Percentiles rank a stretch among this genome's conserved stretches.
phyloP scores from a whole-genome alignment of 75 land plant species.

The Cryptomeria japonica region DNA sequence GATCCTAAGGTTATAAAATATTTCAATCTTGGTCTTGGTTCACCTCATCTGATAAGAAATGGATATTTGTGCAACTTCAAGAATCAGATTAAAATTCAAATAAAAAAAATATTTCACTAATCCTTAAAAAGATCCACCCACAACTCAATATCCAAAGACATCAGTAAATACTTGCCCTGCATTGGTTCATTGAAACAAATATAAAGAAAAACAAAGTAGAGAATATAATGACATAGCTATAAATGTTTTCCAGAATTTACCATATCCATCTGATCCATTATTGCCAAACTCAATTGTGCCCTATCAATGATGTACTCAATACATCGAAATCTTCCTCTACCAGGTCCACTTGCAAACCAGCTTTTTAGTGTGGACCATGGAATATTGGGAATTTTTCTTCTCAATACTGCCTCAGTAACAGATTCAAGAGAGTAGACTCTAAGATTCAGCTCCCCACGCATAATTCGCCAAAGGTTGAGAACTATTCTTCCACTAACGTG shows the following conservation, averaged over 20 bases:
- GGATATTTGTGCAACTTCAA: not conserved
- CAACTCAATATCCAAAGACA: not conserved
- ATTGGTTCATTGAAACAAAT: slow-evolving; percentile 5
- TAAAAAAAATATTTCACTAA: not conserved
- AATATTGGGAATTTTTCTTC: slow-evolving; percentile 68
- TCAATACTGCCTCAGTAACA: slow-evolving; percentile 87
- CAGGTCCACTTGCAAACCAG: slow-evolving; percentile 83
- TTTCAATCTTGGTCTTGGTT: not conserved
- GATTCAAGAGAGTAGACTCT: slow-evolving; percentile 86
- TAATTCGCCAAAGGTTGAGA: slow-evolving; percentile 88
- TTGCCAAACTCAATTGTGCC: slow-evolving; percentile 74
- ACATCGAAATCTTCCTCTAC: slow-evolving; percentile 54
- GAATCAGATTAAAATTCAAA: not conserved
- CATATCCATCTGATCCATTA: slow-evolving; percentile 90
- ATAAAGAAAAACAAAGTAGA: not conserved
- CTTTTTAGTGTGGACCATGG: slow-evolving; percentile 49
- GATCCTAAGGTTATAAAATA: not conserved
- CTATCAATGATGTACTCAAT: slow-evolving; percentile 66
- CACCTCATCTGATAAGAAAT: not conserved
- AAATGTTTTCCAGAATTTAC: slow-evolving; percentile 22
- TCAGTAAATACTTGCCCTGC: not conserved
- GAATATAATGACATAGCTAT: not conserved
- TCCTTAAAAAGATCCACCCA: not conserved
- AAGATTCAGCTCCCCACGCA: slow-evolving; percentile 88
- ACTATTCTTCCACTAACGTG: slow-evolving; percentile 92